Evolutionary conservation across 495 filamentous ascomycete genomes (phyloP), one percentile per base, ranked within the genome.

Genomic region (Penicillium subrubescens): DNA sequence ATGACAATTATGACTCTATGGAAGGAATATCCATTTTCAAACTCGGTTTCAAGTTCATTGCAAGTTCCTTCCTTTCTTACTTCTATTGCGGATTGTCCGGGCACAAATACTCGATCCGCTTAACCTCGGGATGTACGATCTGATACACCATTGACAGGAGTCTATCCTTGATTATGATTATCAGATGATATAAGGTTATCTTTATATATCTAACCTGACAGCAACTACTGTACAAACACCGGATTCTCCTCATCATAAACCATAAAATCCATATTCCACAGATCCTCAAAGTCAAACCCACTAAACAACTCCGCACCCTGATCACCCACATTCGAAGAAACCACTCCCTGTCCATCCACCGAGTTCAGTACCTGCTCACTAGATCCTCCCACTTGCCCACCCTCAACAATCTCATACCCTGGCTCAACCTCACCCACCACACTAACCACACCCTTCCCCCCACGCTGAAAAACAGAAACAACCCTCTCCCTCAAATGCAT

Each of bases 261-360:
- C 51, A 53, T 53, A 53, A 53, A 53, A 33, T 53, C 51, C 51
- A 53, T 8, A n/a, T 31, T 53, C 51, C 51, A 53, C 12, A 53
- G 7, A 29, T 53, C 51, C 31, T 53, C 51, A 33, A 53, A 53
- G 2, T 53, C 51, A 19, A 53, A 53, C 2, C 27, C 51, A 0
- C 27, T 14, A 11, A 31, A 53, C 8, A n/a, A 21, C 8, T 46
- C 43, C 43, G 8, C 19, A 12, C n/a, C 2, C 11, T 52, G 23
- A n/a, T 27, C 23, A 8, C 1, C 29, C 23, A 33, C 10, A 8
- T 14, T 31, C 50, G 5, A 3, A 15, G 25, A 7, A 27, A 11
- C 11, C 4, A 31, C 23, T 7, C 50, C 50, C 21, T 27, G 48
- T 12, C 35, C 35, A 3, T 15, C 39, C 7, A 3, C 39, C 6